Conservation (phyloP, 2,329 filamentous ascomycete species). For the Aureobasidium sp. region DNA sequence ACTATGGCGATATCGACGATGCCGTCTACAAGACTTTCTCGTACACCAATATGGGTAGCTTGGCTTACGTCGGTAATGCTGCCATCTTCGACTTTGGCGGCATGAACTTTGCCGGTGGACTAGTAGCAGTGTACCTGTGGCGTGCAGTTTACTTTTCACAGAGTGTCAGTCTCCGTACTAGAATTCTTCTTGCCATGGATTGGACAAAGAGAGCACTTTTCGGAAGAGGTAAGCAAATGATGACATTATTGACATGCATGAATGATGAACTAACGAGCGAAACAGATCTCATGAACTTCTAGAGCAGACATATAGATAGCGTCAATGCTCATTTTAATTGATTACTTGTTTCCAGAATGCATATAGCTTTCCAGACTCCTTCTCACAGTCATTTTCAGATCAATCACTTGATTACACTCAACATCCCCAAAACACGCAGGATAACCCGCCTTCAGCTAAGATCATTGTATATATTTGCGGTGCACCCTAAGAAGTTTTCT, state of each 20-base stretch:
- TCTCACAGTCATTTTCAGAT: no score
- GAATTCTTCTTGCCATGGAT: constrained; percentile 89
- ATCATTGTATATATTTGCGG: no score
- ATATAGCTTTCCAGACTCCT: no score
- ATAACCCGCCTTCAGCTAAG: no score
- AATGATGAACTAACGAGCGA: not conserved
- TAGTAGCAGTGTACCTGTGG: constrained; percentile 95
- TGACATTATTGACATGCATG: not conserved
- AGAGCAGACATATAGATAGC: constrained; percentile 9
- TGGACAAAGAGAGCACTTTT: constrained; percentile 94
- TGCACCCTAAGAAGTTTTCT: no score
- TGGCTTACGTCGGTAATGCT: constrained; percentile 94
- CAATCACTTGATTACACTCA: no score
- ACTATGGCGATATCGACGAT: constrained; percentile 84
- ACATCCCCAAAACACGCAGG: no score
- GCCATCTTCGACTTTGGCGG: constrained; percentile 88
- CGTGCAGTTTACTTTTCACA: constrained; percentile 94
- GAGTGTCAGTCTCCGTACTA: constrained; percentile 86
- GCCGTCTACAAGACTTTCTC: constrained; percentile 91
- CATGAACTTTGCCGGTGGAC: constrained; percentile 67
- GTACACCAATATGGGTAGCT: constrained; percentile 81
- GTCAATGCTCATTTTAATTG: constrained; percentile 2
- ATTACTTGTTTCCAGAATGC: not conserved
- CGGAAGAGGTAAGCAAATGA: constrained; percentile 66
- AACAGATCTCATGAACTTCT: constrained; percentile 17